Base-by-base conservation (phyloP, 345 rosid genomes). In the Camelina sativa region DNA sequence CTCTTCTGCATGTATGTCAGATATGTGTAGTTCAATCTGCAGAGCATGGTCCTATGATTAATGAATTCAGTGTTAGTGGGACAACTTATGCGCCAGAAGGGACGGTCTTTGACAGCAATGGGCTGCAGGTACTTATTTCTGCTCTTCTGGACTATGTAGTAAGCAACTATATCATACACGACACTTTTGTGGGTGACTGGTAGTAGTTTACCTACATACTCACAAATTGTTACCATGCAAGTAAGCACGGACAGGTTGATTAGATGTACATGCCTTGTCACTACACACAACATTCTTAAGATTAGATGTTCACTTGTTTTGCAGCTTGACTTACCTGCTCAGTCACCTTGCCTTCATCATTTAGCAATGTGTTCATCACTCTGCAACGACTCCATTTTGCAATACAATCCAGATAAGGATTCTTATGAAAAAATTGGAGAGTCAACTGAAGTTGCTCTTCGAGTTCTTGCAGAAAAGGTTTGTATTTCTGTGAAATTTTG, bases 31-130 rank as follows among this genome's bases (percentile, higher is more conserved):
- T 90, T 81, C 87, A 89, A 57, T 92, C 97, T 67, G 71, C 82
- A 70, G 86, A 90, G 56, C 83, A 73, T 76, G 88, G 91, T 79
- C 91, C 90, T 55, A 5, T 76, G 77, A 69, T 89, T 62, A 76
- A 80, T 80, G 99, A 92, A 82, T 95, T 82, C 82, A 82, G 73
- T 84, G 92, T 92, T 66, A 83, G 91, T 64, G 99, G 99, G 75
- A 92, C 99, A 76, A 89, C 97, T 35, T 95, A 90, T 85, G 93
- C 99, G 65, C 99, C 99, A 69, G 99, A 95, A 79, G 98, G 99
- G 71, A 73, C 83, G 56, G 85, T 95, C 65, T 88, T 80, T 78
- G 96, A 87, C 76, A 81, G 85, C 82, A 80, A 55, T 16, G 94
- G 84, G 54, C 62, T 65, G 64, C 91, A 89, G 99, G 99, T 95